Base-by-base conservation (phyloP, 2,329 filamentous ascomycete genomes). In the Pseudogymnoascus sp. region DNA sequence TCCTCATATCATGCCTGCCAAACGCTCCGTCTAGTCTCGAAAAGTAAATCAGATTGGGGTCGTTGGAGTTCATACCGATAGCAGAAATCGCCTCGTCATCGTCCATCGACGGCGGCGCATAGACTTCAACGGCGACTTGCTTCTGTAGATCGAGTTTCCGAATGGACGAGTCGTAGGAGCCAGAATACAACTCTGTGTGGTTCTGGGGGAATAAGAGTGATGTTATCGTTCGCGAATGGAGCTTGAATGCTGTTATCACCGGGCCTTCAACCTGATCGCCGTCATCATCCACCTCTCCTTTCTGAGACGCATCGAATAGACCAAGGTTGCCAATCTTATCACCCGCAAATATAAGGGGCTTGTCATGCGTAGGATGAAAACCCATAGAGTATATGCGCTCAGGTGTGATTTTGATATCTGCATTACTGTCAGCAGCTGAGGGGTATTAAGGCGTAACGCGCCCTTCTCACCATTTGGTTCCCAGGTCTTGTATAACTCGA, bases 291-390 rank as follows among this genome's bases (percentile, higher is more conserved):
- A 78, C 72, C 65, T 77, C 71, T 2, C 77, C 76, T 2, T 82
- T 81, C 66, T 95, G 91, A 0, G 89, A 92, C 1, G 87, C 91
- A 70, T 99, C 93, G 60, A 97, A 93, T 1, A 99, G 84, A 0
- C 94, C 94, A 62, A 97, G 79, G 22, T 91, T 89, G 1, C 94
- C 93, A 65, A 95, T 82, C 72, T 99, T 99, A 69, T 99, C 94
- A 9, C 93, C 93, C 0, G 93, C 93, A 70, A 99, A 95, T 1
- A 97, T 81, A 2, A 99, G 78, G 0, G 92, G 86, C 69, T 97
- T 97, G 2, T 92, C 85, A 62, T 86, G 79, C 0, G 86, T 92
- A 0, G 94, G 94, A 68, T 99, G 94, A 67, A 99, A 93, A 0
- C 87, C 86, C 68, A 97, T 84, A 0, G 89, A 82, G 70, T 97